Conservation (phyloP, 129 eudicot genomes). For the Artemisia argyi region DNA sequence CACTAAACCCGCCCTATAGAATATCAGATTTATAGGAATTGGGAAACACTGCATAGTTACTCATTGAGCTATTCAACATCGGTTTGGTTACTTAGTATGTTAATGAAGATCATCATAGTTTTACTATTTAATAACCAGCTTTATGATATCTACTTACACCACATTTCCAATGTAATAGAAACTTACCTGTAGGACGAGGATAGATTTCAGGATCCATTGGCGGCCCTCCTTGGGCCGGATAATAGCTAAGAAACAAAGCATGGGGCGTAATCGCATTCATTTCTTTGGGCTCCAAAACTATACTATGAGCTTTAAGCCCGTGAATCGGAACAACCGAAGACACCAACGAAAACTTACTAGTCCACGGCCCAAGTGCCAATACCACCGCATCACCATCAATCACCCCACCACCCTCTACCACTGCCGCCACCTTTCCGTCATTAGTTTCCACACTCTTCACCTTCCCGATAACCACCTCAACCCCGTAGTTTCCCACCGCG, state of each 20-base stretch:
- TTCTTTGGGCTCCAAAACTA: constrained; percentile 75
- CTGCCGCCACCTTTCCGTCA: constrained; percentile 45
- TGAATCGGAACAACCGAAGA: constrained; percentile 50
- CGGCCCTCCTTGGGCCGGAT: constrained; percentile 54
- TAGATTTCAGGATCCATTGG: constrained; percentile 92
- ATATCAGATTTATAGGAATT: no score
- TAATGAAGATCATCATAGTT: no score
- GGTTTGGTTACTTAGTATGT: no score
- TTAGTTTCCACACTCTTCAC: constrained; percentile 57
- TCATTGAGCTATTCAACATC: no score
- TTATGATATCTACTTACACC: no score
- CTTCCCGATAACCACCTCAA: constrained; percentile 71
- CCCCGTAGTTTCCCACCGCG: constrained; percentile 75
- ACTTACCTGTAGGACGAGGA: constrained; percentile 87
- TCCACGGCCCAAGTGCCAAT: constrained; percentile 95
- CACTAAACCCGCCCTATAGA: no score
- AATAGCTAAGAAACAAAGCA: constrained; percentile 70
- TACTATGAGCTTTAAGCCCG: constrained; percentile 90
- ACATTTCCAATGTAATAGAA: background rate
- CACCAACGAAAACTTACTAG: constrained; percentile 42
- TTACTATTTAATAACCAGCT: no score
- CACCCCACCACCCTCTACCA: constrained; percentile 60
- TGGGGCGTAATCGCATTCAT: constrained; percentile 60
- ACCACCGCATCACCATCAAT: constrained; percentile 80
- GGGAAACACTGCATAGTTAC: no score